Conservation (phyloP, 805 yeast genomes). For the Candida nonsorbophila region DNA sequence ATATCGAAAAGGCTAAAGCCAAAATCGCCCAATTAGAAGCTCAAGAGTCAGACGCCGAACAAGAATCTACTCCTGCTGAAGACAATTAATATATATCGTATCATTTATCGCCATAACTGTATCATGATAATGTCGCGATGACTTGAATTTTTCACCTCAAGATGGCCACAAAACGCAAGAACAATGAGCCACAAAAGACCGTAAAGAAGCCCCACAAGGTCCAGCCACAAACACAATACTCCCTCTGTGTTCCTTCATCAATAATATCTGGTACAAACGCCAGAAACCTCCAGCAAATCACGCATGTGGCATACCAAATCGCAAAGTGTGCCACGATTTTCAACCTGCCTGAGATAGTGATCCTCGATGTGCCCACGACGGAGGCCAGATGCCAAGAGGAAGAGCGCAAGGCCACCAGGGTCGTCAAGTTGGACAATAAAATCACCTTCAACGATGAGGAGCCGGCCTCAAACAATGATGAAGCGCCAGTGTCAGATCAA, state of each 20-base stretch:
- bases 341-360: constrained; percentile 68
- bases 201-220: constrained; percentile 27
- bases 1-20: constrained; percentile 70
- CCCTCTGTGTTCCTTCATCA: constrained; percentile 72
- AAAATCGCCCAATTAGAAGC: constrained; percentile 66
- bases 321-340: constrained; percentile 70
- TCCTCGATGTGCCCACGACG: constrained; percentile 48
- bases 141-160: constrained; percentile 2
- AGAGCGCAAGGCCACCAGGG: constrained; percentile 18
- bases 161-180: constrained; percentile 22
- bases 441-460: constrained; percentile 22
- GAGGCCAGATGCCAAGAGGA: constrained; percentile 8
- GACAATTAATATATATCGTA: no score
- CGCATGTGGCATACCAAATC: constrained; percentile 68
- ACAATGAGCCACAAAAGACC: constrained; percentile 15
- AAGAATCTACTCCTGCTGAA: constrained; percentile 26
- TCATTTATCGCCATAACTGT: no score
- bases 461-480: constrained; percentile 1
- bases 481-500: constrained; percentile 3
- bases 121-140: constrained; percentile 5
- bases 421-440: constrained; percentile 20
- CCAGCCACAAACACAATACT: constrained; percentile 27
- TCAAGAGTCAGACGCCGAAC: constrained; percentile 32
- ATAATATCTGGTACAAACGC: constrained; percentile 53
- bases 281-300: constrained; percentile 64